Percentiles rank a stretch among this genome's conserved stretches.
These are phyloP conservation scores for Capsella bursapastoris DNA, from an alignment of 345 rosid species.

Conservation along the genomic window DNA sequence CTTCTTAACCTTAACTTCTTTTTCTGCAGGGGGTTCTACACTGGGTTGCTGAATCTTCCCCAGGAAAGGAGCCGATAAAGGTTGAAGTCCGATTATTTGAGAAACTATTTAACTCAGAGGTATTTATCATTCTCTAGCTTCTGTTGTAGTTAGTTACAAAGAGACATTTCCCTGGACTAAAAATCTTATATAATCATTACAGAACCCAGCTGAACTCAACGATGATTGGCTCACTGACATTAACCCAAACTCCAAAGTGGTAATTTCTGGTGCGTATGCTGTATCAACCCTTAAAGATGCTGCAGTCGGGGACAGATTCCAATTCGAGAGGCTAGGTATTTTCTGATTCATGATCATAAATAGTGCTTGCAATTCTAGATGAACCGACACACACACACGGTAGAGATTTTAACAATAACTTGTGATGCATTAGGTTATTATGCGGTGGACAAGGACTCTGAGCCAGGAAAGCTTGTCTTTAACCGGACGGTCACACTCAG, in stretches of 20 bases:
- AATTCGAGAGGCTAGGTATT: slow-evolving; percentile 93
- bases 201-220: slow-evolving; percentile 81
- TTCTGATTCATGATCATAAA: slow-evolving; percentile 1
- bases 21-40: slow-evolving; percentile 83
- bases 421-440: slow-evolving; percentile 70
- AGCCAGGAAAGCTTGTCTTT: slow-evolving; percentile 72
- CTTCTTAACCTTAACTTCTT: slow-evolving; percentile 13
- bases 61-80: slow-evolving; percentile 67
- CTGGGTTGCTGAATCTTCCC: slow-evolving; percentile 84
- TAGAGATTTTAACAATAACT: slow-evolving; percentile 2
- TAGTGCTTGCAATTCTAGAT: background rate
- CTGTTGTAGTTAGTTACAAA: background rate
- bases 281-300: slow-evolving; percentile 65
- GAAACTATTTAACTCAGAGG: slow-evolving; percentile 87
- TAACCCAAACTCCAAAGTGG: slow-evolving; percentile 69
- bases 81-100: slow-evolving; percentile 96
- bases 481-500: slow-evolving; percentile 82
- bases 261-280: slow-evolving; percentile 65
- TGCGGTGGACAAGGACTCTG: slow-evolving; percentile 75
- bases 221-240: slow-evolving; percentile 85
- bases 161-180: background rate
- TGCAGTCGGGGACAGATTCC: slow-evolving; percentile 70
- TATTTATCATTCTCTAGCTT: slow-evolving; percentile 27
- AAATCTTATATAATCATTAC: background rate
- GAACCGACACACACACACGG: background rate